A percentile compares a stretch with the other conserved stretches of the same genome.
These are phyloP conservation scores for Pueraria montana DNA, from an alignment of 306 rosid species.

Conservation along the genomic window DNA sequence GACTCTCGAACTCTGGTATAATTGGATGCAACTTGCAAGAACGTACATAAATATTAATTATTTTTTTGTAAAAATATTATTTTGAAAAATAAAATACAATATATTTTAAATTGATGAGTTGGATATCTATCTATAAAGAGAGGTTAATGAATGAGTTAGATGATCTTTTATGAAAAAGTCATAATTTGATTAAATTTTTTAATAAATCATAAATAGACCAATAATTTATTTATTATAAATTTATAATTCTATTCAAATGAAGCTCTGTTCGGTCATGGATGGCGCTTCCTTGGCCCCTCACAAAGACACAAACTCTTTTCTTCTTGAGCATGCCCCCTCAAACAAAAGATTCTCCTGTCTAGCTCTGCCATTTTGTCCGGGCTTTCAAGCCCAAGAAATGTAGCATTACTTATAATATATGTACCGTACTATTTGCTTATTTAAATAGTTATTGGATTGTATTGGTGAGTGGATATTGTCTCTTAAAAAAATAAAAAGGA, in stretches of 20 bases:
- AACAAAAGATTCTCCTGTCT: not conserved
- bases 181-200: not conserved
- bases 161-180: not conserved
- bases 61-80: not conserved
- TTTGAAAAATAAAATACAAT: not conserved
- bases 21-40: not conserved
- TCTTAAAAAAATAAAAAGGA: no score
- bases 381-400: not conserved
- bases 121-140: not conserved
- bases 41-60: not conserved
- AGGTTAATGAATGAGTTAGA: slow-evolving; percentile 1
- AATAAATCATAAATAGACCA: not conserved
- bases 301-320: not conserved
- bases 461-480: no score
- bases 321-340: not conserved
- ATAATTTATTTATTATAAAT: not conserved
- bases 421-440: no score
- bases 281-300: not conserved
- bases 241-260: not conserved
- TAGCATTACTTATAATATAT: not conserved
- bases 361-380: not conserved
- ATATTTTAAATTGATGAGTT: not conserved
- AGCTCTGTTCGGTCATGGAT: not conserved
- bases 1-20: not conserved
- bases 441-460: no score